These are phyloP conservation scores for Circinella minor DNA, from an alignment of 371 early-diverging fungal species.

Conservation along the genomic window DNA sequence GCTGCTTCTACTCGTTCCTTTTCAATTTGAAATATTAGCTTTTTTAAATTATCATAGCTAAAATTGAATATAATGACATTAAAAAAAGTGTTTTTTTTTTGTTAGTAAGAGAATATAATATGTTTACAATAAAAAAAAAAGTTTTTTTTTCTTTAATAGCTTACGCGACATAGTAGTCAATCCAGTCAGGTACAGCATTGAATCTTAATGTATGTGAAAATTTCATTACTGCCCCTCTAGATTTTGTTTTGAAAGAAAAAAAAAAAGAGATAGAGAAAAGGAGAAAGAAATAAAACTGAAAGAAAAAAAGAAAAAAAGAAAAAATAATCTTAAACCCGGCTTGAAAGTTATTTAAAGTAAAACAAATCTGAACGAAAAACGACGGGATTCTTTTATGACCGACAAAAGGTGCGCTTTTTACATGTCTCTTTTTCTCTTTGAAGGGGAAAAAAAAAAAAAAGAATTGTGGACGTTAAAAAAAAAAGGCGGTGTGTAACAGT, in stretches of 20 bases:
- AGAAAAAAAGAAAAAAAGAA: too few relatives aligned
- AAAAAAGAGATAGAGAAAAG: slow-evolving; percentile 6
- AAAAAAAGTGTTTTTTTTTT: too few relatives aligned
- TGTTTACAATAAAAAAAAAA: not conserved
- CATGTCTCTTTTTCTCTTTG: not conserved
- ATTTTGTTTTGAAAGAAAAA: not conserved
- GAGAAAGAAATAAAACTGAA: too few relatives aligned
- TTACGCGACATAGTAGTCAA: slow-evolving; percentile 77
- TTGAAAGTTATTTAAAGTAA: too few relatives aligned
- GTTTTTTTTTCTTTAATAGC: slow-evolving; percentile 19
- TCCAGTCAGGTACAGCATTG: slow-evolving; percentile 93
- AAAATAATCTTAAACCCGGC: too few relatives aligned
- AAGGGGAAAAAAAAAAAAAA: slow-evolving; percentile 9
- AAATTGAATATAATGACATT: slow-evolving; percentile 16
- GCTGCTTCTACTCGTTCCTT: slow-evolving; percentile 75
- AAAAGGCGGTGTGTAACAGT: slow-evolving; percentile 10
- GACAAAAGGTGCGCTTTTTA: not conserved
- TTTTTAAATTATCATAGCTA: slow-evolving; percentile 89
- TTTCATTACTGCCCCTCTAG: slow-evolving; percentile 67
- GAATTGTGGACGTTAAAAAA: not conserved
- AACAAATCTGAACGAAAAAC: too few relatives aligned
- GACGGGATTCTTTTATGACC: not conserved
- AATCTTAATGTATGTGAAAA: slow-evolving; percentile 88
- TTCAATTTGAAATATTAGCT: slow-evolving; percentile 87
- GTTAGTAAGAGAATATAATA: not conserved